Percentiles rank a stretch among this genome's conserved stretches.
Conservation (phyloP, 1,284 basidiomycete species). For the Fomitopsis palustris region DNA sequence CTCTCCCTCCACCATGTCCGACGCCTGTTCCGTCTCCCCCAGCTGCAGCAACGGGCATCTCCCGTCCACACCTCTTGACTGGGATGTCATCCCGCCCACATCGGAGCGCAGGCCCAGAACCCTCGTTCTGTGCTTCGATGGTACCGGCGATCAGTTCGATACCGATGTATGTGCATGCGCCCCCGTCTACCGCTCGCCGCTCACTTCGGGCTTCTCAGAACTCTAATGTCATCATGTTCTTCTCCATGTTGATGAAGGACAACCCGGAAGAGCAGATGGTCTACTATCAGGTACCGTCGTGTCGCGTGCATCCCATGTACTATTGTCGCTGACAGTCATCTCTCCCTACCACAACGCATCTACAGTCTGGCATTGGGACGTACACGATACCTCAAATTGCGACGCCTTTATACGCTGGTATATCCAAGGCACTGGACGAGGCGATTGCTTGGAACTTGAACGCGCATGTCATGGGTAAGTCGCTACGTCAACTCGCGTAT, state of each 20-base stretch:
- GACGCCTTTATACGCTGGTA: conserved; percentile 34
- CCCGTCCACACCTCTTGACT: conserved; percentile 16
- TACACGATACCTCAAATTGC: conserved; percentile 47
- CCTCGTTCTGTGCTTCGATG: conserved; percentile 56
- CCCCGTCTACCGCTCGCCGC: background rate
- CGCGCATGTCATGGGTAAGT: conserved; percentile 51
- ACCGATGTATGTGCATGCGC: conserved; percentile 36
- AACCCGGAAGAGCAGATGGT: conserved; percentile 49
- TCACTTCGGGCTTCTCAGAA: no score
- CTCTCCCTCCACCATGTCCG: background rate
- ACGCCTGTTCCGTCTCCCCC: background rate
- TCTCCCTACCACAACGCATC: background rate
- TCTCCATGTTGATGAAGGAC: conserved; percentile 51
- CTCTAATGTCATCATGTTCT: conserved; percentile 60
- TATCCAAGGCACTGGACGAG: conserved; percentile 44
- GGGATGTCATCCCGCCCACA: conserved; percentile 29
- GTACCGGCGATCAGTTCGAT: conserved; percentile 56
- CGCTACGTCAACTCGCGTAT: background rate
- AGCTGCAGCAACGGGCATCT: background rate
- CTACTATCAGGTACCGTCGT: conserved; percentile 51
- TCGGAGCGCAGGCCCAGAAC: conserved; percentile 27
- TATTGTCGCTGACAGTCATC: background rate
- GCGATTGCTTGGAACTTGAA: conserved; percentile 51
- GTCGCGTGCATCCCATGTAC: background rate
- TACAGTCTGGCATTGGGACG: conserved; percentile 52